Evolutionary conservation across 164 flowering plant genomes (phyloP), one percentile per base, ranked within the genome.

Genomic region (Piper longum): DNA sequence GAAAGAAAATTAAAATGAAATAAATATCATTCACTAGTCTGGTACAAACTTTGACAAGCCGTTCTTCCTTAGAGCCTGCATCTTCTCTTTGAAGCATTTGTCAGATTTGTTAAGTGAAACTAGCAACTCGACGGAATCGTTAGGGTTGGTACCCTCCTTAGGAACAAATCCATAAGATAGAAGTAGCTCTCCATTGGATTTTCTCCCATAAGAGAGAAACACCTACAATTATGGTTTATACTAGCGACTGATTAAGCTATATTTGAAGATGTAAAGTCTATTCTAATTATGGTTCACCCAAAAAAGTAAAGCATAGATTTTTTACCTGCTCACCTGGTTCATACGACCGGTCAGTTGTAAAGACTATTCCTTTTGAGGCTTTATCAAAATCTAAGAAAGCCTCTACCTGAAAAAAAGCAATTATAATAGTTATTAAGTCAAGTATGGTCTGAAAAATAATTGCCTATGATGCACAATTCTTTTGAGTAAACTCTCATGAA

Each of bases 241-340:
- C 1, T 26, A 26, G 2, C 36, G 36, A 26, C 36, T 26, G 36
- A 26, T 26, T 26, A 26, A 26, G 36, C 36, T 26, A 26, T 26
- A 26, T 26, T 26, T 26, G 36, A 26, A 26, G 36, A 26, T 26
- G 36, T 26, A 26, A 26, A 26, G 36, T 26, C 36, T 26, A 26
- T 26, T 26, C 36, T 26, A 26, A 26, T 26, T 26, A 26, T 26
- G 36, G 36, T 26, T 26, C 36, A 0, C 36, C 36, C 36, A 26
- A 26, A 0, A 8, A 14, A 9, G 12, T 48, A 57, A 36, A 62
- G n/a, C 43, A 64, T 19, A 52, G 68, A 19, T 56, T 52, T 67
- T 14, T 77, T 85, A 92, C 98, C 96, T 92, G 98, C 89, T 92
- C 98, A 80, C 96, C 95, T 82, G 90, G 96, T 72, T 85, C 87